Base-by-base conservation (phyloP, 495 filamentous ascomycete genomes). In the Talaromyces wortmannii region DNA sequence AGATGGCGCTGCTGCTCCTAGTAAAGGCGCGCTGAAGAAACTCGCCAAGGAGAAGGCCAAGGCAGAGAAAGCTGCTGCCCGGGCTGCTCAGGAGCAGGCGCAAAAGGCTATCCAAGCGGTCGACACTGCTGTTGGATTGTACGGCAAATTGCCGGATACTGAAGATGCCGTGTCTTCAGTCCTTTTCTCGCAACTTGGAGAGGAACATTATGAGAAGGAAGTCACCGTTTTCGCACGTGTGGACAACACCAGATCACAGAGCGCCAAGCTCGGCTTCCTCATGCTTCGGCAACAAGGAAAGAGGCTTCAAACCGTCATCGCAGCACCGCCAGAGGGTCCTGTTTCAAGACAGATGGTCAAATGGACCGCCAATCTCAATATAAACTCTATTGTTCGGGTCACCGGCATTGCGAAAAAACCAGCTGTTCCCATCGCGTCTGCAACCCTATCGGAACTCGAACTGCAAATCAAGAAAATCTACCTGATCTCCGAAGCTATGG, bases 221-320 rank as follows among this genome's bases (percentile, higher is more conserved):
- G 78, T 97, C 44, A 80, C 83, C 18, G 81, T 97, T 56, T 82
- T 92, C 16, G 92, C 88, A 6, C 87, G 89, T 71, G 76, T 97
- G 29, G 90, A 96, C 67, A 95, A 94, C 72, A 75, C 88, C 17
- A 79, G 92, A 59, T 85, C 88, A 57, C 89, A 97, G 75, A 89
- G 90, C 60, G 87, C 90, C 57, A 95, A 96, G 73, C 84, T 97
- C 77, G 87, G 83, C 53, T 97, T 97, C 74, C 79, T 97, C 63
- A 89, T 94, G 69, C 80, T 97, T 53, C 79, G 91, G 54, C 86
- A 96, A 75, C 85, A 89, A 64, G 83, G 84, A 48, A 82, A 84
- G 64, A 86, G 89, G 29, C 83, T 96, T 15, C 92, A 96, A 76
- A 91, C 83, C 51, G 82, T 87, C 36, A 78, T 89, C 61, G 75